Percentiles rank a stretch among this genome's conserved stretches.
Conservation (phyloP, 2,329 filamentous ascomycete genomes). For the Ascochyta rabiei region DNA sequence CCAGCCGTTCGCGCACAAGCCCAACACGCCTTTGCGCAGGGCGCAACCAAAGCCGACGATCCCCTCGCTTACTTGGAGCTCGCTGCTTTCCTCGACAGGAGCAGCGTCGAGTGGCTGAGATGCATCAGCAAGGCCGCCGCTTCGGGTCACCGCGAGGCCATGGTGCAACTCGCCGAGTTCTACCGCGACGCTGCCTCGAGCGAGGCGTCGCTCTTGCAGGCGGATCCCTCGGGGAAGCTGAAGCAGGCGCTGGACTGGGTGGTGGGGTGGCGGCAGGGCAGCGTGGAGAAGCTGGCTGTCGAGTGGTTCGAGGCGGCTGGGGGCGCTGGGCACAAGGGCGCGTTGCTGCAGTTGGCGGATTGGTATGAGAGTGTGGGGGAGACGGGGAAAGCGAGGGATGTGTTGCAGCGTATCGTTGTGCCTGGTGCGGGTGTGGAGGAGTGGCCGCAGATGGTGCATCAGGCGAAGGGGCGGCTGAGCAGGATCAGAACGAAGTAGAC, state of each 20-base stretch:
- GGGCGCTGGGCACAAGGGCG: constrained; percentile 34
- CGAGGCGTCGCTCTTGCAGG: constrained; percentile 13
- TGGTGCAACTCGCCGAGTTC: constrained; percentile 47
- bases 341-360: constrained; percentile 35
- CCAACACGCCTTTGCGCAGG: constrained; percentile 42
- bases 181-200: constrained; percentile 41
- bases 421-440: constrained; percentile 25
- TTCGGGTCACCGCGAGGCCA: constrained; percentile 48
- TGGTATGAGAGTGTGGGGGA: constrained; percentile 22
- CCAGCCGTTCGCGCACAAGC: constrained; percentile 26
- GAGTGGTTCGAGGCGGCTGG: constrained; percentile 45
- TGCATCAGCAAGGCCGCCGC: constrained; percentile 55
- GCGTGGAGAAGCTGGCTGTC: constrained; percentile 24
- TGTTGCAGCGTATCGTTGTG: constrained; percentile 24
- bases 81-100: constrained; percentile 32
- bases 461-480: constrained; percentile 29
- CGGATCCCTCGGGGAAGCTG: constrained; percentile 8
- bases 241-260: constrained; percentile 33
- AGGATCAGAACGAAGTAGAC: constrained; percentile 1
- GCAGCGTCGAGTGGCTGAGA: constrained; percentile 49
- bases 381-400: constrained; percentile 19
- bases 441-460: constrained; percentile 33
- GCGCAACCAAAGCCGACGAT: constrained; percentile 50
- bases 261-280: constrained; percentile 24
- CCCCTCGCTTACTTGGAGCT: constrained; percentile 51